phyloP scores from a whole-genome alignment of 2,329 filamentous ascomycete species.

The Arthrobotrys musiformis region DNA sequence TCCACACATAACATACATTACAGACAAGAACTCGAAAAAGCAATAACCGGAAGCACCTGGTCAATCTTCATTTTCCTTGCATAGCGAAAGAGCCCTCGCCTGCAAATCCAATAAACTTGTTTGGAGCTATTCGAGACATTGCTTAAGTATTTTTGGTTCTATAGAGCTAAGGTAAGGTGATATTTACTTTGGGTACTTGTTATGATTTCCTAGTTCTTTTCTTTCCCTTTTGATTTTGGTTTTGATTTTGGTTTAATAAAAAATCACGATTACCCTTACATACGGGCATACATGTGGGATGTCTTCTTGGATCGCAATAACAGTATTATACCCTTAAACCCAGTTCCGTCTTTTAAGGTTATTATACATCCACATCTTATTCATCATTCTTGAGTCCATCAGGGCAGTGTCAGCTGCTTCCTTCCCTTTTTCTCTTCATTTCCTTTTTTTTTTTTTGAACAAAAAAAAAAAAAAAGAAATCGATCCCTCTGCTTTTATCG shows the following conservation, averaged over 20 bases:
- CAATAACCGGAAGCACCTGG: slow-evolving; percentile 53
- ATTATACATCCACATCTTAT: slow-evolving; percentile 28
- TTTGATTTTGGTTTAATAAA: slow-evolving; percentile 43
- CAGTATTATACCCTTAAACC: slow-evolving; percentile 34
- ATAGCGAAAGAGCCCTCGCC: slow-evolving; percentile 52
- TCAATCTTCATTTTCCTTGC: slow-evolving; percentile 55
- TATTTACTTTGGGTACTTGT: slow-evolving; percentile 37
- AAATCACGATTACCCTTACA: slow-evolving; percentile 41
- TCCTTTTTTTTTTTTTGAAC: background rate
- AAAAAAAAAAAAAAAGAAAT: background rate
- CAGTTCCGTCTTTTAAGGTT: slow-evolving; percentile 29
- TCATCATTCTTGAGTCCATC: background rate
- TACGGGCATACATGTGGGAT: slow-evolving; percentile 30
- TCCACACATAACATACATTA: too few relatives aligned
- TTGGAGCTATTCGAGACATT: slow-evolving; percentile 50
- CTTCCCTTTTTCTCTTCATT: slow-evolving; percentile 9
- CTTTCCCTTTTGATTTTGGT: slow-evolving; percentile 39
- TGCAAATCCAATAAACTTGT: slow-evolving; percentile 55
- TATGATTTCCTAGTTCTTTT: slow-evolving; percentile 16
- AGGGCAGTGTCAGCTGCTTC: slow-evolving; percentile 14
- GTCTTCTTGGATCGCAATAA: too few relatives aligned
- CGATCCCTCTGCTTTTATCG: slow-evolving; percentile 15
- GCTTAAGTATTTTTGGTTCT: slow-evolving; percentile 21
- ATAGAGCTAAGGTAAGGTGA: slow-evolving; percentile 56
- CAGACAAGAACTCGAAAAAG: slow-evolving; percentile 49